Percentiles rank a stretch among this genome's conserved stretches.
Conservation (phyloP, 768 basidiomycete species). For the Chalciporus chontae region DNA sequence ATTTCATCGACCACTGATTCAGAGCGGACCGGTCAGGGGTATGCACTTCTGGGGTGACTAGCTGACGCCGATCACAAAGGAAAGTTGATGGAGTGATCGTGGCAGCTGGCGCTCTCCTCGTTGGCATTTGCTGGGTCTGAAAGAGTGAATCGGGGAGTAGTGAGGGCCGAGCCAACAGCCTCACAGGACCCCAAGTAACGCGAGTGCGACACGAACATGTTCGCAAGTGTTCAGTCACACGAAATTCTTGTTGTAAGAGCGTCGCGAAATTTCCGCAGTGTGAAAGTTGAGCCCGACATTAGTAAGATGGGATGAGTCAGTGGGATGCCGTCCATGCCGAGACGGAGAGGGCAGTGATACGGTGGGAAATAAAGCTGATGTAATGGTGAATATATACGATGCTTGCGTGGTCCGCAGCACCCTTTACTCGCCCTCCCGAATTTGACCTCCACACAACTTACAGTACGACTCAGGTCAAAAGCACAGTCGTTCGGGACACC, state of each 20-base stretch:
- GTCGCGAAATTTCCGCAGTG: conserved; percentile 18
- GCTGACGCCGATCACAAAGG: conserved; percentile 24
- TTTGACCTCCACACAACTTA: conserved; percentile 8
- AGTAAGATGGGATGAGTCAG: conserved; percentile 18
- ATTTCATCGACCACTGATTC: background rate
- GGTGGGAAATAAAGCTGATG: conserved; percentile 32
- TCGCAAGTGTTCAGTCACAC: background rate
- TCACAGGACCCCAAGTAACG: background rate
- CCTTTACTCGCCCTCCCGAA: background rate
- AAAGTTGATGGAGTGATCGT: conserved; percentile 17
- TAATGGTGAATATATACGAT: conserved; percentile 34
- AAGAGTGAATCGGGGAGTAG: background rate
- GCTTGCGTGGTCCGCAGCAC: conserved; percentile 35
- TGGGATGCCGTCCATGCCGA: conserved; percentile 14
- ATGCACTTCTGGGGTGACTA: conserved; percentile 6
- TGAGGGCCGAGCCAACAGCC: background rate
- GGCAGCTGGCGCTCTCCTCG: conserved; percentile 21
- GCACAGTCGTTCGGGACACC: conserved; percentile 12
- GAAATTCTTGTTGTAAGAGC: background rate
- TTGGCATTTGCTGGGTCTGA: conserved; percentile 1
- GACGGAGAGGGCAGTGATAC: conserved; percentile 18
- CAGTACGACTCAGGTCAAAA: conserved; percentile 17
- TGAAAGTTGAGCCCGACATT: background rate
- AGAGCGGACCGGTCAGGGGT: background rate
- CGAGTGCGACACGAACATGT: conserved; percentile 1